Conservation (phyloP, 2,329 filamentous ascomycete species). For the Bipolaris oryzae region DNA sequence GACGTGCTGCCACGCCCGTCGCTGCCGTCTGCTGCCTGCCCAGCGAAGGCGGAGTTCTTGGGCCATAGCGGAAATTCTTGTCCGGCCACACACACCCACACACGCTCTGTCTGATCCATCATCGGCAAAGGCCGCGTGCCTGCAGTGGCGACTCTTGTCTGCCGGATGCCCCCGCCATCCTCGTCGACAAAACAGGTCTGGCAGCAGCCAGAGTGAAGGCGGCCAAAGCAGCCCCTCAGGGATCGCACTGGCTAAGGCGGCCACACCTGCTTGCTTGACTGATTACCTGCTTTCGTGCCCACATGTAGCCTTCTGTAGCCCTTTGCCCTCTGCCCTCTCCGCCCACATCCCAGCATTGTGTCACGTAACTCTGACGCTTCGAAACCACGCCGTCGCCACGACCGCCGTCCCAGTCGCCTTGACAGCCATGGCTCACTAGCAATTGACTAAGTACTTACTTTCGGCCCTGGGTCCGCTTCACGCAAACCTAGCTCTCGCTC, state of each 20-base stretch:
- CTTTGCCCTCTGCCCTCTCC: background rate
- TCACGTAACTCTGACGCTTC: background rate
- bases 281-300: background rate
- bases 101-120: background rate
- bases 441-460: background rate
- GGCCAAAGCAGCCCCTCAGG: background rate
- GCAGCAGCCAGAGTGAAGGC: no score
- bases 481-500: background rate
- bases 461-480: background rate
- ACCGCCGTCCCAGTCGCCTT: background rate
- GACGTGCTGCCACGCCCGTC: background rate
- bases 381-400: slow-evolving; percentile 1
- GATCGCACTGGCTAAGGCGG: background rate
- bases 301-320: no score
- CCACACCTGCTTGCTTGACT: background rate
- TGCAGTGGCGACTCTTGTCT: background rate
- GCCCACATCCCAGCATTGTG: background rate
- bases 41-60: background rate
- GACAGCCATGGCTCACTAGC: background rate
- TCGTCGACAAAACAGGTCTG: background rate
- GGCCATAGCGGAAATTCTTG: slow-evolving; percentile 1
- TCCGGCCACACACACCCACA: background rate
- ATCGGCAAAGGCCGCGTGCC: background rate
- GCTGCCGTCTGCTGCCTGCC: background rate
- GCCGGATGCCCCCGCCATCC: background rate